Conservation (phyloP, 139 green algal genomes). For the Zygnema cylindricum region DNA sequence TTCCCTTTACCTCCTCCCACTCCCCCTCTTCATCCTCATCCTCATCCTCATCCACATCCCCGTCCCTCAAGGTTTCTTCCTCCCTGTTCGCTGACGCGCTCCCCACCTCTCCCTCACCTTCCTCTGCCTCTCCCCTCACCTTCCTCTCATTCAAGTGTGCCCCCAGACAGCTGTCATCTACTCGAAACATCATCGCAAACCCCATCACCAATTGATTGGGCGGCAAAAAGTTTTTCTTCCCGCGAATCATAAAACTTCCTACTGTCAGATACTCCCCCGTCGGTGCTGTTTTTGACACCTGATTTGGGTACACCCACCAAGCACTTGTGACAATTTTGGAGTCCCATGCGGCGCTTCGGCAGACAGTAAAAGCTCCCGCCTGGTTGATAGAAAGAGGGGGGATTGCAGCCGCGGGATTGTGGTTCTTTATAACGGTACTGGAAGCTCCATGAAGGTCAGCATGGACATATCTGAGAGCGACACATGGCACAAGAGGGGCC, state of each 20-base stretch:
- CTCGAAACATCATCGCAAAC: conserved; percentile 85
- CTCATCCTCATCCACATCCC: neutral
- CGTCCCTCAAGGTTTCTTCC: conserved; percentile 1
- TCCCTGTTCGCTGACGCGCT: neutral
- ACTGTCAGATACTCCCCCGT: conserved; percentile 91
- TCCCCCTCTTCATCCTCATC: conserved; percentile 14
- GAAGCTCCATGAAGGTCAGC: conserved; percentile 92
- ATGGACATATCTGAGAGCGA: conserved; percentile 81
- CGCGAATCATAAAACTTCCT: conserved; percentile 92
- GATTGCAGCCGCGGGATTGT: conserved; percentile 66
- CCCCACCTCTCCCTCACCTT: conserved; percentile 31
- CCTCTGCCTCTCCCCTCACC: conserved; percentile 47
- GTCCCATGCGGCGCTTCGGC: conserved; percentile 88
- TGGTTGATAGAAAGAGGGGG: conserved; percentile 79
- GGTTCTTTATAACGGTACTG: conserved; percentile 88
- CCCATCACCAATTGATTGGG: conserved; percentile 90
- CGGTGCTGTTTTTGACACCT: conserved; percentile 94
- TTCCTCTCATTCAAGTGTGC: conserved; percentile 81
- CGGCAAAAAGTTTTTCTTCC: conserved; percentile 96
- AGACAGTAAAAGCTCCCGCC: conserved; percentile 80
- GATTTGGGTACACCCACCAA: conserved; percentile 91
- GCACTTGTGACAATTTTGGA: conserved; percentile 88
- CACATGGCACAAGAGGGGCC: conserved; percentile 4
- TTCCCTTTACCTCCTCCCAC: neutral
- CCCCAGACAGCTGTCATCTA: conserved; percentile 83